Conservation (phyloP, 768 basidiomycete genomes). For the Lepiota subincarnata region DNA sequence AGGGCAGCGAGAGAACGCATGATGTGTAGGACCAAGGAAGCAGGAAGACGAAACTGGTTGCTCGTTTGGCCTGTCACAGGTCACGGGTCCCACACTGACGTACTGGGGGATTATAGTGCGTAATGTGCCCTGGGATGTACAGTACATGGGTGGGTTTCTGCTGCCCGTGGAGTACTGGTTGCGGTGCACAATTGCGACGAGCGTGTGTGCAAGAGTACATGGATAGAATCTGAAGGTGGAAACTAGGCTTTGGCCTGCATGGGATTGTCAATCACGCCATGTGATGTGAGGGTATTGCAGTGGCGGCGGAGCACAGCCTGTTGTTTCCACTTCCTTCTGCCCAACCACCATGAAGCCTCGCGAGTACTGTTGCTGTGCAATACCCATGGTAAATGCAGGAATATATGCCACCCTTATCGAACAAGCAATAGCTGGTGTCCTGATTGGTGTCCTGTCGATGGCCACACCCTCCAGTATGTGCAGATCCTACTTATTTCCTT, state of each 20-base stretch:
- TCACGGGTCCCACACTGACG: not conserved
- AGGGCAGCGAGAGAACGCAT: constrained; percentile 12
- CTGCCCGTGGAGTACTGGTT: too few species aligned
- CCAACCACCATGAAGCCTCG: constrained; percentile 58
- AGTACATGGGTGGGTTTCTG: too few species aligned
- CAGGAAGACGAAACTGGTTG: not conserved
- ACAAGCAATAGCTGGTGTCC: constrained; percentile 63
- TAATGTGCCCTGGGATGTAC: too few species aligned
- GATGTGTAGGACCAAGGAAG: constrained; percentile 3
- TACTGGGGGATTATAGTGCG: too few species aligned
- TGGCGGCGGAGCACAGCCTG: constrained; percentile 5
- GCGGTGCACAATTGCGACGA: too few species aligned
- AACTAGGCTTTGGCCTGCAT: not conserved
- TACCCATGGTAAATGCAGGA: constrained; percentile 87
- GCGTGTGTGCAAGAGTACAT: too few species aligned
- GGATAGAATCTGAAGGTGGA: too few species aligned
- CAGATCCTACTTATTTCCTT: not conserved
- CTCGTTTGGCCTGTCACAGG: not conserved
- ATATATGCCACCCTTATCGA: constrained; percentile 78
- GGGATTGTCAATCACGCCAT: not conserved
- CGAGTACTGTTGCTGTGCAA: constrained; percentile 91
- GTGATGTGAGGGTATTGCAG: not conserved
- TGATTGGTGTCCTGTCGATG: constrained; percentile 70
- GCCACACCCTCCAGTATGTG: constrained; percentile 76
- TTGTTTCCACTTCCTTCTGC: constrained; percentile 15